phyloP scores from a whole-genome alignment of 179 eudicot species.

The Camellia oleifera region DNA sequence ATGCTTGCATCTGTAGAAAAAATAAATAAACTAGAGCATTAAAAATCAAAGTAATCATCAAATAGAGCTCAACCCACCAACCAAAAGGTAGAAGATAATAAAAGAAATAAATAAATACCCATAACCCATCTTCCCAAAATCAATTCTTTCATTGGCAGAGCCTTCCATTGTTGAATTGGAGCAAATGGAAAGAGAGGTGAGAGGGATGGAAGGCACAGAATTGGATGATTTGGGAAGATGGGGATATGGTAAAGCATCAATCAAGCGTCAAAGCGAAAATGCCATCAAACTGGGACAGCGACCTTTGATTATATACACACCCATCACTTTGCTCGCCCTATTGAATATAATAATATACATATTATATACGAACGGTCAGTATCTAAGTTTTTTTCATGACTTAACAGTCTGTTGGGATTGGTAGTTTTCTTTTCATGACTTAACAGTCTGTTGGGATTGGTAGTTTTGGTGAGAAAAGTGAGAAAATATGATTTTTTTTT shows the following conservation, averaged over 20 bases:
- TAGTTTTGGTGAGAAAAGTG: too few relatives aligned
- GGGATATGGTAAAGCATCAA: slow-evolving; percentile 6
- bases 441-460: too few relatives aligned
- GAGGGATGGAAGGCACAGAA: background rate
- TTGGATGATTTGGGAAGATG: slow-evolving; percentile 24
- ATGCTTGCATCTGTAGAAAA: slow-evolving; percentile 70
- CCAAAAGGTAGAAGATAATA: background rate
- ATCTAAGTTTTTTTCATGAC: too few relatives aligned
- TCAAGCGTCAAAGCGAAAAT: too few relatives aligned
- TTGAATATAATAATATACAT: too few relatives aligned
- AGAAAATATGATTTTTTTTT: too few relatives aligned
- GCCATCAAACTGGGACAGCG: slow-evolving; percentile 20
- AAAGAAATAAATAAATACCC: slow-evolving; percentile 41
- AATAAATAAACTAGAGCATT: background rate
- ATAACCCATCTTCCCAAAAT: slow-evolving; percentile 97
- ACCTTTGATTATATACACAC: too few relatives aligned
- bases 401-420: too few relatives aligned
- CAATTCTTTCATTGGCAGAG: slow-evolving; percentile 66
- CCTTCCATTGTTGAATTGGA: slow-evolving; percentile 43
- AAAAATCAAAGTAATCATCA: slow-evolving; percentile 6
- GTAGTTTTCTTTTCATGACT: too few relatives aligned
- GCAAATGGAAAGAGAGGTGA: slow-evolving; percentile 5
- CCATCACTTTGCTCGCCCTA: slow-evolving; percentile 2
- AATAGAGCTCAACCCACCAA: slow-evolving; percentile 10
- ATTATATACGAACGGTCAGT: too few relatives aligned